Evolutionary conservation across 768 basidiomycete species (phyloP), one percentile per base, ranked within the genome.

Genomic region (Boletus reticuloceps): DNA sequence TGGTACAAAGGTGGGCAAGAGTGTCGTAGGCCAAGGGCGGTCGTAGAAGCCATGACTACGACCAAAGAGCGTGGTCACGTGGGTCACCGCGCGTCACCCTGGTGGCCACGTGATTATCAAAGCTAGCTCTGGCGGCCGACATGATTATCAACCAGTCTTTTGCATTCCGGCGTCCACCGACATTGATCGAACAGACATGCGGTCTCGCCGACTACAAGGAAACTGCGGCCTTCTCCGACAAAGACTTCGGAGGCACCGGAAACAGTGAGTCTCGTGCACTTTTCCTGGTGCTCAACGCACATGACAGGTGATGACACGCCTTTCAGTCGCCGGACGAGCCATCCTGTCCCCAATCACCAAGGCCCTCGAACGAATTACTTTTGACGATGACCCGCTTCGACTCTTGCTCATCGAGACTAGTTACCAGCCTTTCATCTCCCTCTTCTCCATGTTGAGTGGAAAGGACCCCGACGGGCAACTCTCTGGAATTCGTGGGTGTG

Each of bases 341-440:
- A 75, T 91, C 57, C 73, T 94, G 37, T 79, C 83, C 62, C 85
- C 85, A 17, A 81, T 94, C 69, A 75, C 91, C 55, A 76, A 69
- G 47, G 81, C 89, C 27, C 80, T 94, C 48, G 82, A 90, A 66
- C 84, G 83, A 56, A 86, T 95, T 70, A 82, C 86, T 17, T 89
- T 86, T 75, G 83, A 86, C 54, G 82, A 80, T 55, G 86, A 90
- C 72, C 85, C 89, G 36, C 81, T 94, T 49, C 86, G 89, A 63
- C 77, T 94, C 68, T 75, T 88, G 69, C 74, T 92, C 57, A 77
- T 90, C 59, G 83, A 88, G 73, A 84, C 86, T 9, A 88, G 89
- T 53, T 94, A 93, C 75, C 91, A 93, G 70, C 85, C 91, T 6
- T 90, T 94, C 79, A 83, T 92, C 64, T 91, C 89, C 10, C 78